Percentiles rank a stretch among this genome's conserved stretches.
These are phyloP conservation scores for Termitomyces eurrhizus DNA, from an alignment of 768 basidiomycete species.

Conservation along the genomic window DNA sequence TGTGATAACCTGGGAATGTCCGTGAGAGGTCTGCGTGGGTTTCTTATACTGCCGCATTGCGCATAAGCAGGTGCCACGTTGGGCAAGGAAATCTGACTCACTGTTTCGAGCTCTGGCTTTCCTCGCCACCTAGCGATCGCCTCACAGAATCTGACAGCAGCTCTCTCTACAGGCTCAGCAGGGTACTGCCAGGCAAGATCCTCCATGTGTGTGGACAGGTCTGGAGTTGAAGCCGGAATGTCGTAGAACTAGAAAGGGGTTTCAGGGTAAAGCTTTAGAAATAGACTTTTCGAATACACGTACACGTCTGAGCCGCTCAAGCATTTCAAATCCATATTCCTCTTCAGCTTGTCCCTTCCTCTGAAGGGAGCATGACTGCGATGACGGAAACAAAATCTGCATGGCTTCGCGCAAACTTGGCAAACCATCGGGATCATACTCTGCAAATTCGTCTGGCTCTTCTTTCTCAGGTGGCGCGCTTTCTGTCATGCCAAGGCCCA, in stretches of 20 bases:
- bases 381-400: constrained; percentile 63
- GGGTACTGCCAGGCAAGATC: constrained; percentile 77
- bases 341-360: constrained; percentile 53
- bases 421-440: constrained; percentile 75
- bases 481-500: constrained; percentile 54
- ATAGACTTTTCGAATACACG: constrained; percentile 21
- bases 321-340: constrained; percentile 76
- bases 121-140: constrained; percentile 81
- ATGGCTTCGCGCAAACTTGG: constrained; percentile 64
- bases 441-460: constrained; percentile 37
- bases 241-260: constrained; percentile 60
- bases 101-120: constrained; percentile 79
- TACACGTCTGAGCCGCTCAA: constrained; percentile 64
- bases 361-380: constrained; percentile 30
- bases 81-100: constrained; percentile 26
- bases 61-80: constrained; percentile 22
- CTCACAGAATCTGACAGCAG: constrained; percentile 76
- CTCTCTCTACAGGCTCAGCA: constrained; percentile 76
- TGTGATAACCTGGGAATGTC: constrained; percentile 24
- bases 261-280: constrained; percentile 1
- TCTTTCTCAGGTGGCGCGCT: constrained; percentile 31
- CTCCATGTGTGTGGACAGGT: constrained; percentile 78
- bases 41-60: constrained; percentile 52
- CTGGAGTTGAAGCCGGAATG: constrained; percentile 65
- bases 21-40: constrained; percentile 27